These are phyloP conservation scores for Closterium sp. DNA, from an alignment of 139 green algal species.

Conservation along the genomic window DNA sequence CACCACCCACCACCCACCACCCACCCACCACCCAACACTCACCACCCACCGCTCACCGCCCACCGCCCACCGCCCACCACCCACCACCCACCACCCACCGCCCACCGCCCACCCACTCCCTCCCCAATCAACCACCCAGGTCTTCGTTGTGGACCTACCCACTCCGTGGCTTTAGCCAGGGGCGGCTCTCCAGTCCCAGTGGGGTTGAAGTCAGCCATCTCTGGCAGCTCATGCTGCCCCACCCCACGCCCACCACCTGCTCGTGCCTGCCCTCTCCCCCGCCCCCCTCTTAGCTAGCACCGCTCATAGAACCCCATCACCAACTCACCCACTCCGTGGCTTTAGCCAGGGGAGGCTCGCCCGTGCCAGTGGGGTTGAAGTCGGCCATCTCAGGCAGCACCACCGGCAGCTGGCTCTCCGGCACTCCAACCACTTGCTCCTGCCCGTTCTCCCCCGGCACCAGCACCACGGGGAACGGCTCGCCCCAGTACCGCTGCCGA, in stretches of 20 bases:
- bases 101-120: too few species aligned
- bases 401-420: slow-evolving; percentile 81
- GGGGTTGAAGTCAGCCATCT: slow-evolving; percentile 83
- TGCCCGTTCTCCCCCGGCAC: slow-evolving; percentile 52
- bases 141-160: slow-evolving; percentile 60
- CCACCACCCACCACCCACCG: background rate
- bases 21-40: too few species aligned
- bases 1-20: too few species aligned
- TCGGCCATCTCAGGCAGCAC: slow-evolving; percentile 75
- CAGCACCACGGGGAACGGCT: slow-evolving; percentile 96
- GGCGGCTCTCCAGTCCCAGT: slow-evolving; percentile 79
- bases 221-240: slow-evolving; percentile 67
- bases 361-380: slow-evolving; percentile 86
- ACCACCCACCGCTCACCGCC: too few species aligned
- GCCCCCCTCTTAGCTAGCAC: background rate
- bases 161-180: slow-evolving; percentile 76
- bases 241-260: slow-evolving; percentile 73
- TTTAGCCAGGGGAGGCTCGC: slow-evolving; percentile 81
- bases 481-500: slow-evolving; percentile 97
- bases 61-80: too few species aligned
- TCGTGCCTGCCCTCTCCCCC: too few species aligned
- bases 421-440: slow-evolving; percentile 62
- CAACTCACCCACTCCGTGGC: slow-evolving; percentile 72
- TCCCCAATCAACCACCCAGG: too few species aligned
- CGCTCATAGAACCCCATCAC: too few species aligned